A percentile compares a stretch with the other conserved stretches of the same genome.
Evolutionary conservation across 2,329 filamentous ascomycete genomes (phyloP).

Genomic region (Hymenoscyphus salicellus): DNA sequence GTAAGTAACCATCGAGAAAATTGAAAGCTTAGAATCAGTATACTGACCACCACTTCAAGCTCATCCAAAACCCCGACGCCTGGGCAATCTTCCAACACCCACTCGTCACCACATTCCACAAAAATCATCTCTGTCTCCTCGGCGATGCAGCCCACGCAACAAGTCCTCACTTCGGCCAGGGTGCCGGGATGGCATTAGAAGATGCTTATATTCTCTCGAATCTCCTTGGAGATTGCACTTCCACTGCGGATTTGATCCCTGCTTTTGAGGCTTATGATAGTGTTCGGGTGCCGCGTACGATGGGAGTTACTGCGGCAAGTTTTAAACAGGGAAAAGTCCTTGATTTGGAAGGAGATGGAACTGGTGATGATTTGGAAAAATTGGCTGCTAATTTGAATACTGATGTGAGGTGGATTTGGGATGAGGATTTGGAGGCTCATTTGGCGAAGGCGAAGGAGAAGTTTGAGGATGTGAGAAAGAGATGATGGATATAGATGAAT

Average conservation of each 20-base stretch:
- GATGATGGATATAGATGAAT: neutral
- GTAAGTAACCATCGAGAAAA: constrained; percentile 12
- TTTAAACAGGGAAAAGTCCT: constrained; percentile 5
- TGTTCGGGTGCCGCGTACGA: constrained; percentile 7
- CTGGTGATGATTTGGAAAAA: constrained; percentile 14
- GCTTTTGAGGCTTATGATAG: constrained; percentile 9
- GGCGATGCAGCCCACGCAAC: constrained; percentile 62
- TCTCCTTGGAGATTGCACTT: constrained; percentile 38
- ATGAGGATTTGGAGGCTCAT: constrained; percentile 16
- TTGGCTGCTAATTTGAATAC: constrained; percentile 10
- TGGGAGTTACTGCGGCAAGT: constrained; percentile 6
- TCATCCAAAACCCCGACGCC: constrained; percentile 42
- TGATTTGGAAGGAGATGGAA: constrained; percentile 10
- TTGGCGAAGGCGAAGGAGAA: constrained; percentile 9
- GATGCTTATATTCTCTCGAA: constrained; percentile 43
- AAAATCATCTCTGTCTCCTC: constrained; percentile 45
- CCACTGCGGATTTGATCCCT: neutral
- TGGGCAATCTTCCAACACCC: constrained; percentile 48
- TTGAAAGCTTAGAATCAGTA: too few relatives aligned
- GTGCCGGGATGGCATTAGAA: constrained; percentile 55
- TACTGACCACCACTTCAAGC: constrained; percentile 15
- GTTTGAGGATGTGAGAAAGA: constrained; percentile 3
- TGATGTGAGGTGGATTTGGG: constrained; percentile 16
- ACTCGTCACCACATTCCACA: constrained; percentile 41
- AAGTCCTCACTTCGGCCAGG: constrained; percentile 56